Percentiles rank a stretch among this genome's conserved stretches.
phyloP scores from a whole-genome alignment of 78 protist genomes.

The Dictyostelium capitatum region DNA sequence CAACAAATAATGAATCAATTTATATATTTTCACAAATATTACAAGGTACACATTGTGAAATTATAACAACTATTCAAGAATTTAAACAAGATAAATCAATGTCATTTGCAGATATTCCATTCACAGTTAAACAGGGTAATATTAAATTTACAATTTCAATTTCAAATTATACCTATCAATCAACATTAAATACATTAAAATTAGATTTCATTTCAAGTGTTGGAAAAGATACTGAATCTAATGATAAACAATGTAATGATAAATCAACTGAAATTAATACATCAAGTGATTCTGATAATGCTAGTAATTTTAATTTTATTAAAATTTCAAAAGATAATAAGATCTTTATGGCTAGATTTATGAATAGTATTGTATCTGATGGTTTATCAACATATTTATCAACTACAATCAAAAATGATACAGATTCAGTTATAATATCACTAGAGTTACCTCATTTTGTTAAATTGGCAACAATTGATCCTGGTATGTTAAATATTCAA shows the following conservation, averaged over 20 bases:
- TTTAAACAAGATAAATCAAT: too few relatives aligned
- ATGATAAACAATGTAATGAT: background rate
- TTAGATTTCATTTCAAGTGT: too few relatives aligned
- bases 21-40: background rate
- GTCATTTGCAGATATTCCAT: too few relatives aligned
- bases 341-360: background rate
- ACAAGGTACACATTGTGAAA: too few relatives aligned
- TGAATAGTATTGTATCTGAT: constrained; percentile 9
- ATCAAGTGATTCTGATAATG: too few relatives aligned
- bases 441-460: background rate
- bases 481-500: background rate
- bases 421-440: background rate
- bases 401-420: background rate
- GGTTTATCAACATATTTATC: background rate
- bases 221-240: background rate
- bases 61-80: too few relatives aligned
- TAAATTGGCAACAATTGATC: background rate
- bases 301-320: background rate
- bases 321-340: background rate
- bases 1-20: too few relatives aligned
- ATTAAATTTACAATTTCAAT: too few relatives aligned
- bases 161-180: too few relatives aligned
- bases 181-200: too few relatives aligned
- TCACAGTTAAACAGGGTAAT: too few relatives aligned
- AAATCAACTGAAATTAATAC: background rate